These are phyloP conservation scores for Inonotus hispidus DNA, from an alignment of 1,284 basidiomycete genomes.

Conservation along the genomic window DNA sequence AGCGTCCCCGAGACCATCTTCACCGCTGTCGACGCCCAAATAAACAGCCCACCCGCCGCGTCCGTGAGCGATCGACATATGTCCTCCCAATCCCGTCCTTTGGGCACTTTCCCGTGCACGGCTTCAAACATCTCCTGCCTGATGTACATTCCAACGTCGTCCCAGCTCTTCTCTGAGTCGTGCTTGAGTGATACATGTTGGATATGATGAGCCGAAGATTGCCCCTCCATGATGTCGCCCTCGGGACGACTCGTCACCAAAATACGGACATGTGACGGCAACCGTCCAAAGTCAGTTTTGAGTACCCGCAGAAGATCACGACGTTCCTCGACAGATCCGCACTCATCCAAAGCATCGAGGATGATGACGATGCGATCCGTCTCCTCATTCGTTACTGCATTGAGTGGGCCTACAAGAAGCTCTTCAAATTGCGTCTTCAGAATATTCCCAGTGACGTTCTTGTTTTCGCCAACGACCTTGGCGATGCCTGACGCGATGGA, in stretches of 20 bases:
- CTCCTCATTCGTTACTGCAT: background rate
- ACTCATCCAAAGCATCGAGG: too few relatives aligned
- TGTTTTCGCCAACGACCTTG: background rate
- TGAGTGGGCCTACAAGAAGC: background rate
- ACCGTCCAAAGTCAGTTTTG: conserved; percentile 19
- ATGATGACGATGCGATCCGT: conserved; percentile 1
- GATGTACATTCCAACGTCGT: background rate
- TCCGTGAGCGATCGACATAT: too few relatives aligned
- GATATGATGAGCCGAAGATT: background rate
- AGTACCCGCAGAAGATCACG: conserved; percentile 28
- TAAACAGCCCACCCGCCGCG: too few relatives aligned
- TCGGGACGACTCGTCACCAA: conserved; percentile 5
- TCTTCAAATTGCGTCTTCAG: background rate
- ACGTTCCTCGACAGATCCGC: conserved; percentile 20
- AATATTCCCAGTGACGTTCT: background rate
- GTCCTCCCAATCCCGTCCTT: too few relatives aligned
- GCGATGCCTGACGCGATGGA: conserved; percentile 1
- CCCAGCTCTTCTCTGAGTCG: background rate
- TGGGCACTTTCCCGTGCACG: background rate
- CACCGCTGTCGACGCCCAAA: conserved; percentile 4
- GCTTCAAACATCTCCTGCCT: background rate
- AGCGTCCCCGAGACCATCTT: background rate
- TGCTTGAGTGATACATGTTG: background rate
- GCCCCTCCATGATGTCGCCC: background rate
- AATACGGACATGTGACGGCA: background rate